Conservation (phyloP, 2,329 filamentous ascomycete genomes). For the Microthyrium microscopicum region DNA sequence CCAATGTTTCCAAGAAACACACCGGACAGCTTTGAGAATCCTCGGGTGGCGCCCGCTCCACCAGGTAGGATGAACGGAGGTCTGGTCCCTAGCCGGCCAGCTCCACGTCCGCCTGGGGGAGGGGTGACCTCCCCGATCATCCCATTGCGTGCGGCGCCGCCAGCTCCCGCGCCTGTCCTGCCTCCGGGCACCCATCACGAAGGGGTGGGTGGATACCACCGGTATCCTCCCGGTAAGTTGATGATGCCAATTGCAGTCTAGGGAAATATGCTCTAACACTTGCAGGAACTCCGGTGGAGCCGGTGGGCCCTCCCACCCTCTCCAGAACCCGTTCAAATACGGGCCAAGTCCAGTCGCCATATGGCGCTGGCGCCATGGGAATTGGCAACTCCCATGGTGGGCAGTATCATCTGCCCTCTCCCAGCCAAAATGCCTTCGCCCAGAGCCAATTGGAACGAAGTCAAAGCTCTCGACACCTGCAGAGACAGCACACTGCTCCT, state of each 20-base stretch:
- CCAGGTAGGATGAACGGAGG: constrained; percentile 26
- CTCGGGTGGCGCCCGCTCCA: constrained; percentile 41
- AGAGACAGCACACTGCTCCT: constrained; percentile 23
- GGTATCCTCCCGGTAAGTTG: constrained; percentile 10
- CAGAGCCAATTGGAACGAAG: constrained; percentile 50
- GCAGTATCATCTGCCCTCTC: too few species aligned
- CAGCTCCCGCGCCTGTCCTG: constrained; percentile 30
- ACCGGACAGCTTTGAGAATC: constrained; percentile 87
- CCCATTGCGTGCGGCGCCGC: constrained; percentile 40
- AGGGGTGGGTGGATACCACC: too few species aligned
- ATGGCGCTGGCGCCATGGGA: constrained; percentile 17
- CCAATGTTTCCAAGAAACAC: constrained; percentile 70
- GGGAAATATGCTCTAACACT: constrained; percentile 26
- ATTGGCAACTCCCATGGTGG: too few species aligned
- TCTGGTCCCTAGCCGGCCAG: constrained; percentile 65
- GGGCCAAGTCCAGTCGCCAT: constrained; percentile 25
- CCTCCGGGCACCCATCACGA: too few species aligned
- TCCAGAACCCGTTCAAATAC: constrained; percentile 16
- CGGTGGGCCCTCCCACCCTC: constrained; percentile 10
- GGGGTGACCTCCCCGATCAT: constrained; percentile 28
- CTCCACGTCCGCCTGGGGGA: constrained; percentile 62
- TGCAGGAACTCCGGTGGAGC: too few species aligned
- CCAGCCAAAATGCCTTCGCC: too few species aligned
- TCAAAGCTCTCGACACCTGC: constrained; percentile 46
- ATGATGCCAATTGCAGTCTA: constrained; percentile 22